phyloP scores from a whole-genome alignment of 2,329 filamentous ascomycete genomes.

The Pezicula carpinea region DNA sequence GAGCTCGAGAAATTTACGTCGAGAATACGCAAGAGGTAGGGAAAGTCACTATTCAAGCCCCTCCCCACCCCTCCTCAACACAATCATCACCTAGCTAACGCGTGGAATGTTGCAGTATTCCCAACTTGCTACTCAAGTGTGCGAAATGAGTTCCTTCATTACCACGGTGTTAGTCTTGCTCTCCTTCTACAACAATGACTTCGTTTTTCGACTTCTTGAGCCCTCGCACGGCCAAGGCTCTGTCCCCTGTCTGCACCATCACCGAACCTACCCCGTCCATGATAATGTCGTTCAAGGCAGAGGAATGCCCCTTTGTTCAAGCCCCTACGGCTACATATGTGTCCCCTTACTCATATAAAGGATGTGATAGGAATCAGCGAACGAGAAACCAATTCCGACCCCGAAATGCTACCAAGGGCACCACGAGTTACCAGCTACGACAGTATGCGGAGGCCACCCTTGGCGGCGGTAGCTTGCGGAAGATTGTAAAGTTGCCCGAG shows the following conservation, averaged over 20 bases:
- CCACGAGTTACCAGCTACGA: conserved; percentile 86
- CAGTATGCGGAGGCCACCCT: conserved; percentile 98
- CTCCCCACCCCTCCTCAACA: not conserved
- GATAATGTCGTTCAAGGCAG: conserved; percentile 12
- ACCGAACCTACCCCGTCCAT: conserved; percentile 26
- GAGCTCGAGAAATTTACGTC: too few relatives aligned
- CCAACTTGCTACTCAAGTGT: not conserved
- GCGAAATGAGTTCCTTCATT: conserved; percentile 70
- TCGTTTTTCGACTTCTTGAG: conserved; percentile 32
- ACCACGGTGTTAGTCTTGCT: conserved; percentile 67
- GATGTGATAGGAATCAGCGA: conserved; percentile 66
- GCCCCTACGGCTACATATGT: conserved; percentile 31
- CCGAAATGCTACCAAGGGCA: conserved; percentile 77
- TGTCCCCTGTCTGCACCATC: conserved; percentile 22
- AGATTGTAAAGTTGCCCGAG: conserved; percentile 94
- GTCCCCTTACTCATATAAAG: conserved; percentile 33
- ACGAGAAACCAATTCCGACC: conserved; percentile 90
- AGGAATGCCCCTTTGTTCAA: conserved; percentile 32
- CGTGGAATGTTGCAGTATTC: conserved; percentile 16
- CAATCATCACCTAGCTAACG: conserved; percentile 23
- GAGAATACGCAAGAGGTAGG: too few relatives aligned
- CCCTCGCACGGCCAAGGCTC: conserved; percentile 12
- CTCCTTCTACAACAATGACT: conserved; percentile 27
- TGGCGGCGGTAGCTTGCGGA: conserved; percentile 88
- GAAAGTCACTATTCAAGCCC: not conserved